phyloP scores from a whole-genome alignment of 805 yeast genomes.

The Pichia insulana region DNA sequence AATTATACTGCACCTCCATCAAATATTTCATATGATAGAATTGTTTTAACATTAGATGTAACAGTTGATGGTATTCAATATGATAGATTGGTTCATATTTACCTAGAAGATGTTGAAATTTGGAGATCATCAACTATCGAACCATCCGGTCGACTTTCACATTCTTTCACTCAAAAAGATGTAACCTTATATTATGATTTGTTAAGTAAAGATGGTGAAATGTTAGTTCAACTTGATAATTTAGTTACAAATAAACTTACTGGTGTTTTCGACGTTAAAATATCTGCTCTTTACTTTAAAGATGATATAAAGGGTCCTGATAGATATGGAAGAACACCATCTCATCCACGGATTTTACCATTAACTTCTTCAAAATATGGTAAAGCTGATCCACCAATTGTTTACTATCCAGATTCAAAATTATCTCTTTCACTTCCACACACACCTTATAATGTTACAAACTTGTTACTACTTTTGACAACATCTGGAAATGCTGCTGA shows the following conservation, averaged over 20 bases:
- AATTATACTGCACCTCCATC: conserved; percentile 37
- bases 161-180: conserved; percentile 51
- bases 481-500: conserved; percentile 73
- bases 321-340: neutral
- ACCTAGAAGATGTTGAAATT: conserved; percentile 51
- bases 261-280: conserved; percentile 50
- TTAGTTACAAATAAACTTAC: conserved; percentile 42
- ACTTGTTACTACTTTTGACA: conserved; percentile 48
- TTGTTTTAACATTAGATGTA: conserved; percentile 45
- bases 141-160: conserved; percentile 47
- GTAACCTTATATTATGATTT: conserved; percentile 45
- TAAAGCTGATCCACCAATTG: conserved; percentile 32
- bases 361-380: conserved; percentile 22
- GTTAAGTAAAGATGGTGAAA: conserved; percentile 34
- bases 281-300: conserved; percentile 44
- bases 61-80: conserved; percentile 52
- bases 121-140: conserved; percentile 87
- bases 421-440: conserved; percentile 35
- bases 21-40: conserved; percentile 38
- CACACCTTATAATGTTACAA: conserved; percentile 48
- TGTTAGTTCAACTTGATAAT: conserved; percentile 61
- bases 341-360: conserved; percentile 26
- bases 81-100: conserved; percentile 58
- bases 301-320: conserved; percentile 12
- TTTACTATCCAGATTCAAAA: conserved; percentile 35